These are phyloP conservation scores for Arabidopsis suecica DNA, from an alignment of 345 rosid genomes.

Conservation along the genomic window DNA sequence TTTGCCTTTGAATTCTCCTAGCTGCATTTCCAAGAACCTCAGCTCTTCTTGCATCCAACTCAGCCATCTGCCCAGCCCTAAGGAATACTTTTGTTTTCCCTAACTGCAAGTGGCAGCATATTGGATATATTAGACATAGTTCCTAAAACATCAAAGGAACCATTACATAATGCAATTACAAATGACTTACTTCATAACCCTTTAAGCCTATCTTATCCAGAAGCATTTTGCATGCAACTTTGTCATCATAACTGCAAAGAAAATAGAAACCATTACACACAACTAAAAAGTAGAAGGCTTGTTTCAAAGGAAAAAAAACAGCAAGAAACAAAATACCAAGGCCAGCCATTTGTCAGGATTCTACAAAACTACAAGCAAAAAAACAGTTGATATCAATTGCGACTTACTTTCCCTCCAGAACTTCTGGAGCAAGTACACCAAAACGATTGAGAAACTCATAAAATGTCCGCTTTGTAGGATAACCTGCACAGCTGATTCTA, in stretches of 20 bases:
- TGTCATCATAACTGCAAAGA: conserved; percentile 81
- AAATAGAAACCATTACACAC: conserved; percentile 31
- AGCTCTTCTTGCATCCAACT: conserved; percentile 96
- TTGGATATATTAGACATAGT: conserved; percentile 6
- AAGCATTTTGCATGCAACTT: conserved; percentile 90
- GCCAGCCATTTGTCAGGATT: conserved; percentile 21
- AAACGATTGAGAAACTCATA: conserved; percentile 96
- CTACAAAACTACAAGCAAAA: background rate
- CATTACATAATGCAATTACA: conserved; percentile 3
- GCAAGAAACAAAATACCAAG: conserved; percentile 22
- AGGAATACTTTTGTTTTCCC: conserved; percentile 94
- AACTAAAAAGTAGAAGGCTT: background rate
- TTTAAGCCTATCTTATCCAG: conserved; percentile 86
- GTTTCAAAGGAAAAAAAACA: conserved; percentile 1
- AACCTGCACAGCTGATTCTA: conserved; percentile 99
- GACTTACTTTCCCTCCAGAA: conserved; percentile 86
- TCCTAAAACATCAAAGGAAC: conserved; percentile 29
- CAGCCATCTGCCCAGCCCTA: conserved; percentile 99
- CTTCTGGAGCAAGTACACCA: conserved; percentile 97
- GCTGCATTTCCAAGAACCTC: conserved; percentile 99
- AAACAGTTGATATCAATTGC: conserved; percentile 2
- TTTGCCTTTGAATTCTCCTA: conserved; percentile 85
- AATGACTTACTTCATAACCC: conserved; percentile 86
- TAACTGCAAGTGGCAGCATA: conserved; percentile 56
- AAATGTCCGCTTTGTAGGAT: conserved; percentile 96